Evolutionary conservation across 2,329 filamentous ascomycete genomes (phyloP), one percentile per base, ranked within the genome.

Genomic region (Torrubiellomyces zombiae): DNA sequence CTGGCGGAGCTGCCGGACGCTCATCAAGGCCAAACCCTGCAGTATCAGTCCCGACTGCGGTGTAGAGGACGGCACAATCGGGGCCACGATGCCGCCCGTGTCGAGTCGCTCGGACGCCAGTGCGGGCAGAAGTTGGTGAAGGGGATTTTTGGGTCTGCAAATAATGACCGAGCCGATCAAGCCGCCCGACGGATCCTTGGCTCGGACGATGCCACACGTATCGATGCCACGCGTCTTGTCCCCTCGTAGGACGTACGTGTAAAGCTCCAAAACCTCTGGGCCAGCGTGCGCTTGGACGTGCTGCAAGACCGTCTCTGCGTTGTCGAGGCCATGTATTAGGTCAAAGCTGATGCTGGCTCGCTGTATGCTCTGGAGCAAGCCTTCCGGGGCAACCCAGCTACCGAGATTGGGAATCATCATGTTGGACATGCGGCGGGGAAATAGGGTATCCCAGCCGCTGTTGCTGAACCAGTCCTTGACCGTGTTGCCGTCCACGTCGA

Each of bases 401-500:
- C 60, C 49, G n/a, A 91, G 54, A 36, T 82, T 75, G 18, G 67
- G 64, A 24, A 89, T 75, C 3, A 73, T 55, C 62, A 91, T 74
- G 44, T 76, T 83, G 38, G 58, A 60, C 12, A 70, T 39, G 9
- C 62, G 56, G 8, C 60, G 56, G 3, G 65, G 63, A 30, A 67
- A 68, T 23, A 66, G 58, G 0, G 59, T 75, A 39, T 91, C 83
- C 85, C 85, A 94, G 9, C 86, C 85, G 23, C 83, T 66, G 35
- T 75, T 80, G n/a, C 75, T 69, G 46, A 94, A 93, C 85, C 85
- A 95, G 21, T 79, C 70, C 35, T 63, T 67, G 19, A 59, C 45
- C 11, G 53, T 53, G 24, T 60, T 47, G 16, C 43, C 39, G 19
- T 50, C 45, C 2, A 63, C 58, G 4, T 64, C 58, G 2, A 61